Evolutionary conservation across 306 rosid genomes (phyloP).

Genomic region (Sindora glabra): DNA sequence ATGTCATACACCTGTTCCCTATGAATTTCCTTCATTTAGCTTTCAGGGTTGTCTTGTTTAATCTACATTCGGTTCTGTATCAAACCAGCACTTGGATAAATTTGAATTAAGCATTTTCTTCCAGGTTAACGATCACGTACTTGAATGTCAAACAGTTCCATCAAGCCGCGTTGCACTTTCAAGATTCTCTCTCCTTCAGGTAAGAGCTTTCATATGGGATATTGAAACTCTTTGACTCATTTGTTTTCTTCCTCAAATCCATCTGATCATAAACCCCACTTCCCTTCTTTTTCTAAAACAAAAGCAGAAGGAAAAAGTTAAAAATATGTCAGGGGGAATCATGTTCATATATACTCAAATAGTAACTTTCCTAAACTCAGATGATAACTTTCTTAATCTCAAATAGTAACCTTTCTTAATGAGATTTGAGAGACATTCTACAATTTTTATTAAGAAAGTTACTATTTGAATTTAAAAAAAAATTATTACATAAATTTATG

Average conservation of each 20-base stretch:
- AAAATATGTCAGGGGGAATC: too few species aligned
- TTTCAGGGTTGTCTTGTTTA: neutral
- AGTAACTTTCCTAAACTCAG: too few species aligned
- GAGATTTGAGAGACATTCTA: too few species aligned
- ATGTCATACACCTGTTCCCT: too few species aligned
- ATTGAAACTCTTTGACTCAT: neutral
- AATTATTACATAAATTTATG: too few species aligned
- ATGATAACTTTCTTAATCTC: too few species aligned
- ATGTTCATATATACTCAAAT: too few species aligned
- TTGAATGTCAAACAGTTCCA: slow-evolving; percentile 43
- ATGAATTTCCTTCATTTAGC: neutral
- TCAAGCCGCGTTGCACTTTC: slow-evolving; percentile 81
- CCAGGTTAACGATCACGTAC: slow-evolving; percentile 69
- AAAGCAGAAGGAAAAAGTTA: too few species aligned
- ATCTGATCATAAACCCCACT: neutral
- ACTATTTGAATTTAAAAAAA: too few species aligned
- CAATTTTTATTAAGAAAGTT: too few species aligned
- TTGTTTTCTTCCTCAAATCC: neutral
- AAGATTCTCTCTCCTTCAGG: slow-evolving; percentile 75
- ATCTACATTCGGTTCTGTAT: neutral
- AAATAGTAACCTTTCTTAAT: too few species aligned
- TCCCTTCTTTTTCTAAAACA: neutral
- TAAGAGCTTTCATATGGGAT: too few species aligned
- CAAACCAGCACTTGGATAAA: neutral
- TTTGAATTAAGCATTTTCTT: slow-evolving; percentile 7